phyloP scores from a whole-genome alignment of 208 protist species.

The Acanthamoeba sp. region DNA sequence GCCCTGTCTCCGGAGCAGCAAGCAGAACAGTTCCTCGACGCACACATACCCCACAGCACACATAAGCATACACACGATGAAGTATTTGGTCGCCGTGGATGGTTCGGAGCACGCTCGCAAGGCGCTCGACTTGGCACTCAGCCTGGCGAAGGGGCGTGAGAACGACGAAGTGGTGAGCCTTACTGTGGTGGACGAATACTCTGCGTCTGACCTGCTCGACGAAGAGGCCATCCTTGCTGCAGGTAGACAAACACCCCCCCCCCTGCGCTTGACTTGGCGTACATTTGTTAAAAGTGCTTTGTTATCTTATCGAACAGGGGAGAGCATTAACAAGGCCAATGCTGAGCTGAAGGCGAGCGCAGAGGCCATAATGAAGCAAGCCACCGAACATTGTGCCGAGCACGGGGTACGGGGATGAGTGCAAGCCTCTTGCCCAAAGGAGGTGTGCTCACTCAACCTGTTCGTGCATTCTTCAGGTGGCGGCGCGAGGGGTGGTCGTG shows the following conservation, averaged over 20 bases:
- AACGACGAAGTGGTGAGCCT: background rate
- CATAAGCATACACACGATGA: constrained; percentile 9
- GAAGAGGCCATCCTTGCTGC: background rate
- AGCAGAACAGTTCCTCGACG: too few relatives aligned
- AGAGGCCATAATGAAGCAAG: background rate
- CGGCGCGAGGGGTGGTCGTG: background rate
- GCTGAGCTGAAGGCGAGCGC: background rate
- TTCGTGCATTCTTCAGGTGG: background rate
- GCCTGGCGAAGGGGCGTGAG: background rate
- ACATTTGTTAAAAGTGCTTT: background rate
- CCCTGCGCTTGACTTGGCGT: background rate
- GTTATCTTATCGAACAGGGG: background rate
- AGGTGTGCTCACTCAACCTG: too few relatives aligned
- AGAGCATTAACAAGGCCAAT: background rate
- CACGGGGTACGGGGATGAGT: background rate
- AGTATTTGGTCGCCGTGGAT: constrained; percentile 41
- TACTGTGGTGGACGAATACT: background rate
- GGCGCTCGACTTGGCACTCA: background rate
- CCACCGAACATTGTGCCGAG: background rate
- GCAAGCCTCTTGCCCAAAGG: background rate
- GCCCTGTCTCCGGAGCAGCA: too few relatives aligned
- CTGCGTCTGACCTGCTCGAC: background rate
- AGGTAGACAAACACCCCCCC: background rate
- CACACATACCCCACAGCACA: background rate
- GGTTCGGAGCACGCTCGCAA: background rate